Base-by-base conservation (phyloP, 768 basidiomycete species). In the Dacryopinax primogenitus region DNA sequence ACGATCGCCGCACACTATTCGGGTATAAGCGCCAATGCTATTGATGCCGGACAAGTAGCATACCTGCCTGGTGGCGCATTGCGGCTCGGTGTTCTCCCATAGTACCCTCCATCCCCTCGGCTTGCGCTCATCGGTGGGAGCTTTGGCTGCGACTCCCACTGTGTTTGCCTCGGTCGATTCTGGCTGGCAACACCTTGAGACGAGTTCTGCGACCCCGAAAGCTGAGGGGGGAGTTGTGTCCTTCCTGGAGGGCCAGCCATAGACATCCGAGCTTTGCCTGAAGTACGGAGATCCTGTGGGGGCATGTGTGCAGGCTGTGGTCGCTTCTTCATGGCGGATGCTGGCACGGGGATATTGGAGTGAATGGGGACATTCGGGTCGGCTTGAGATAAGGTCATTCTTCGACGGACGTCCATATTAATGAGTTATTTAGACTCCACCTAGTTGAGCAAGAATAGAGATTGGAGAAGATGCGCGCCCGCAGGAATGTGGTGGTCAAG, bases 1-100 rank as follows among this genome's bases (percentile, higher is more conserved):
- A 90, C n/a, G 84, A 85, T 65, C 89, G 82, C 45, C 90, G 84
- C 33, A 83, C 82, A 69, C 86, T 90, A 71, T 84, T 85, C 70
- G 61, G 67, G 44, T 13, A 44, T 58, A 41, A 18, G 33, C n/a
- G n/a, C n/a, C n/a, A n/a, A n/a, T n/a, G n/a, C n/a, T n/a, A n/a
- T n/a, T 37, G 62, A 68, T 64, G 72, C 51, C 62, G 39, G 62
- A 36, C 34, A 33, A 28, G 15, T 3, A 51, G 45, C 39, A 35
- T 65, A 89, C 90, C 70, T 72, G 30, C 68, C 65, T 33, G 51
- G 51, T 28, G 68, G 68, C 15, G 68, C 61, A 37, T 78, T 84
- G 63, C 83, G 83, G 70, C 87, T 75, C 16, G 92, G 92, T 35
- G 91, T 94, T 64, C 84, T 78, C 1, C 88, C 88, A 69, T 73